Base-by-base conservation (phyloP, 2,329 filamentous ascomycete species). In the Beauveria asiatica region DNA sequence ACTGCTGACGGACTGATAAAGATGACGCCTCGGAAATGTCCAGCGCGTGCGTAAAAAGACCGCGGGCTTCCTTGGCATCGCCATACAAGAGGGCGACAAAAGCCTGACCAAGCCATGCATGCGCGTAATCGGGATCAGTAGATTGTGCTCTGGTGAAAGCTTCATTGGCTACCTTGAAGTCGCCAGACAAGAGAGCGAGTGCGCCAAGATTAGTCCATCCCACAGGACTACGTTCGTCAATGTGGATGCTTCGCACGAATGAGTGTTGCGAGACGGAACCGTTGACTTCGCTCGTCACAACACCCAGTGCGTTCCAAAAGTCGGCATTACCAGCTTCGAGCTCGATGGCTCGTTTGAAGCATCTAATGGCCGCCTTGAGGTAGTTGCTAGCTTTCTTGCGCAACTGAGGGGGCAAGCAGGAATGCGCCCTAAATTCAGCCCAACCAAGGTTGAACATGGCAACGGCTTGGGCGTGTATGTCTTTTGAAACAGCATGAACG, bases 361-460 rank as follows among this genome's bases (percentile, higher is more conserved):
- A 94, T 59, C 87, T 83, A 64, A 97, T 88, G 1, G 94, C 84
- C 7, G 92, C 87, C 71, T 88, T 92, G 51, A 94, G 78, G 65
- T 91, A 92, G 65, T 81, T 82, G 68, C 84, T 82, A 19, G 80
- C 78, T 67, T 81, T 87, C 67, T 84, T 85, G 41, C 75, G 76
- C 51, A 80, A 68, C 3, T 73, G 69, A 1, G 71, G 70, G 41
- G 80, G 81, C 21, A 90, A 77, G 68, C 85, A 90, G 11, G 79
- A 76, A 69, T 95, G 90, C 0, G 92, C 89, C 49, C 88, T 84
- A 70, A 94, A 85, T 71, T 99, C 94, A 1, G 90, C 89, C 90
- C 92, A 97, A 46, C 94, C 94, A 19, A 99, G 78, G 68, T 99
- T 99, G 74, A 96, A 99, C 81, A 93, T 94, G 0, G 92, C 90